phyloP scores from a whole-genome alignment of 2,329 filamentous ascomycete genomes.

The Decorospora gaudefroyi region DNA sequence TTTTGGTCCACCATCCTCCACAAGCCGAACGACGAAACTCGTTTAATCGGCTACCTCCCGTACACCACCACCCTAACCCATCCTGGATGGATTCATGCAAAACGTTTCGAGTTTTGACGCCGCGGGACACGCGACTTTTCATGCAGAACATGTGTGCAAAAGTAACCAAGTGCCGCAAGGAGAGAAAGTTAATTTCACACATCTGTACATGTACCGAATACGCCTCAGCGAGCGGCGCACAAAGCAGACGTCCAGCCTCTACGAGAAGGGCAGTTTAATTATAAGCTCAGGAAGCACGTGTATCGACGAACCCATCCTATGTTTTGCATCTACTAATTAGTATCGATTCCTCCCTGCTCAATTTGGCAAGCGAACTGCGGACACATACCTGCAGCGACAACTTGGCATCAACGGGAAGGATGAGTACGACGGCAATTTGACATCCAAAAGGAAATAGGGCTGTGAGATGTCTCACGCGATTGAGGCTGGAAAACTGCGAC shows the following conservation, averaged over 20 bases:
- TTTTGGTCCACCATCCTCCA: neutral
- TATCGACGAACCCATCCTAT: too few relatives aligned
- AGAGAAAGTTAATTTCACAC: too few relatives aligned
- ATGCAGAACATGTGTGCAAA: constrained; percentile 1
- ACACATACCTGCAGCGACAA: constrained; percentile 12
- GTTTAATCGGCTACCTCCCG: neutral
- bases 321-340: too few relatives aligned
- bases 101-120: constrained; percentile 7
- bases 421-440: constrained; percentile 15
- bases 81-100: neutral
- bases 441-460: constrained; percentile 14
- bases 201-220: too few relatives aligned
- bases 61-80: neutral
- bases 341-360: too few relatives aligned
- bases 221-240: too few relatives aligned
- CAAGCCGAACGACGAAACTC: neutral
- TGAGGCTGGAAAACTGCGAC: constrained; percentile 30
- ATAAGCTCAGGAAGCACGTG: too few relatives aligned
- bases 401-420: too few relatives aligned
- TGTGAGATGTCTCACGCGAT: constrained; percentile 21
- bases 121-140: constrained; percentile 4
- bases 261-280: too few relatives aligned
- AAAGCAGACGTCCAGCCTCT: too few relatives aligned
- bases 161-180: too few relatives aligned
- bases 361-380: constrained; percentile 14